phyloP scores from a whole-genome alignment of 2,329 filamentous ascomycete genomes.

The Sporothrix globosa region DNA sequence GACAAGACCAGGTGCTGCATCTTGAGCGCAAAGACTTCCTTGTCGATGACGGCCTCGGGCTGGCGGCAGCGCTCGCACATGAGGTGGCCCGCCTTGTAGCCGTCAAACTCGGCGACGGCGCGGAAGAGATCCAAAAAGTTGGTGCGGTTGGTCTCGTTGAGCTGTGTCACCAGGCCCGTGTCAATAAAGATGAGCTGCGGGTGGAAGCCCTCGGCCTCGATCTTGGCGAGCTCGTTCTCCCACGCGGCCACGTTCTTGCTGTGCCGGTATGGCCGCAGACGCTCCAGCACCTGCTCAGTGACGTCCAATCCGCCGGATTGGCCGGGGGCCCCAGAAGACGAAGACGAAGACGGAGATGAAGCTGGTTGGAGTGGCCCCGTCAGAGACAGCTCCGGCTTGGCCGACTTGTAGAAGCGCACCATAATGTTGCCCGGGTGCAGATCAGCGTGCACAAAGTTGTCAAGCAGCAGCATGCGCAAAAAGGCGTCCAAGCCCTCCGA shows the following conservation, averaged over 20 bases:
- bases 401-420: constrained; percentile 94
- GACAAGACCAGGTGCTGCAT: constrained; percentile 95
- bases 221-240: constrained; percentile 71
- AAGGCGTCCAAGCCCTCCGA: constrained; percentile 95
- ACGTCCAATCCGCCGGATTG: constrained; percentile 61
- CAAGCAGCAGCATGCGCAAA: constrained; percentile 91
- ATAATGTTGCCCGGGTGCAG: constrained; percentile 98
- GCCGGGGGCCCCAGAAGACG: no score
- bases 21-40: constrained; percentile 88
- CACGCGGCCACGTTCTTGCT: constrained; percentile 68
- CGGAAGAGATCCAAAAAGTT: constrained; percentile 98
- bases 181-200: constrained; percentile 98
- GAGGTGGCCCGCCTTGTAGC: constrained; percentile 88
- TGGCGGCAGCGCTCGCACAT: constrained; percentile 97
- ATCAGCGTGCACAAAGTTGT: constrained; percentile 97
- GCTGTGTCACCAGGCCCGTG: constrained; percentile 89
- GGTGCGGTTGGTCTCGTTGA: constrained; percentile 79
- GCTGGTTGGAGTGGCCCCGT: constrained; percentile 17
- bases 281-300: constrained; percentile 81
- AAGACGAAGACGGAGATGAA: constrained; percentile 27
- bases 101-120: constrained; percentile 93
- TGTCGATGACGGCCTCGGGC: constrained; percentile 83
- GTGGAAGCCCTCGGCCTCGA: constrained; percentile 85
- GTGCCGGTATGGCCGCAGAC: constrained; percentile 72
- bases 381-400: constrained; percentile 63